These are phyloP conservation scores for Saccharomycopsis oosterbeekiorum DNA, from an alignment of 805 yeast genomes.

Conservation along the genomic window DNA sequence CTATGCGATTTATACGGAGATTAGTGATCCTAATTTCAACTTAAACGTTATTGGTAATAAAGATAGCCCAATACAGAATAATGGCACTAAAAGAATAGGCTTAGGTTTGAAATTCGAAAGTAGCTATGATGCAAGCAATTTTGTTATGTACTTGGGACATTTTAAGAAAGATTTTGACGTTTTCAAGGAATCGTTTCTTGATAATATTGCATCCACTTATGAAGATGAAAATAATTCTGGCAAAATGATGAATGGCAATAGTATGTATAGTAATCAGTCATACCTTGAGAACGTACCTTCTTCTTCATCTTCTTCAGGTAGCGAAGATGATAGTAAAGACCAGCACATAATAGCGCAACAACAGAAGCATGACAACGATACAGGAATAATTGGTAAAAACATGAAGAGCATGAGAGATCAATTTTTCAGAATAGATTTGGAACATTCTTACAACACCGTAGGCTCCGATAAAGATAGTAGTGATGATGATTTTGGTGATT, in stretches of 20 bases:
- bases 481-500: conserved; percentile 19
- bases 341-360: not conserved
- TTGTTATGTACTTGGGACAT: conserved; percentile 11
- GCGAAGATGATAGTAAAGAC: not conserved
- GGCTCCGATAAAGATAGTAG: conserved; percentile 9
- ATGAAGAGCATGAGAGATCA: not conserved
- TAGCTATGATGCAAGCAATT: conserved; percentile 16
- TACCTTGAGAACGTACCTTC: not conserved
- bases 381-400: not conserved
- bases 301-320: not conserved
- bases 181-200: conserved; percentile 7
- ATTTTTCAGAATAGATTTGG: not conserved
- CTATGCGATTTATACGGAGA: conserved; percentile 14
- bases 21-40: conserved; percentile 1
- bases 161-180: conserved; percentile 11
- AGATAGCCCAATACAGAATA: not conserved
- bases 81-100: conserved; percentile 10
- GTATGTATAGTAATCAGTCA: not conserved
- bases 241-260: not conserved
- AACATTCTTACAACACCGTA: not conserved
- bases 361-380: not conserved
- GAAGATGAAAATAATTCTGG: not conserved
- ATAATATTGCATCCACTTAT: not conserved
- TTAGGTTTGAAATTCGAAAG: conserved; percentile 14
- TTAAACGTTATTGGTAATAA: not conserved